These are phyloP conservation scores for Moelleriella libera DNA, from an alignment of 2,329 filamentous ascomycete genomes.

Conservation along the genomic window DNA sequence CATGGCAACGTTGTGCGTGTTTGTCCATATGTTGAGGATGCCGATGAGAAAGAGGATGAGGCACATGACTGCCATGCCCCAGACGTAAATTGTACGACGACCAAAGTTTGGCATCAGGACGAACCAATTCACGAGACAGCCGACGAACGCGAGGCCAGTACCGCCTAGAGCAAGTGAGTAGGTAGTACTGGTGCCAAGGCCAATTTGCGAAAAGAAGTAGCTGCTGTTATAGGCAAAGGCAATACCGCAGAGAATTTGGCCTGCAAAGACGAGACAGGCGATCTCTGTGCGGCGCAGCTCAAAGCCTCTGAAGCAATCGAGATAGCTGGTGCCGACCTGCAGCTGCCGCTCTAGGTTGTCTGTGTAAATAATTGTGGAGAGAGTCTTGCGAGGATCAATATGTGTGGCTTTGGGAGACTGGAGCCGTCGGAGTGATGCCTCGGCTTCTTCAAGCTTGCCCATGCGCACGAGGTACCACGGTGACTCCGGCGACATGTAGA, in stretches of 20 bases:
- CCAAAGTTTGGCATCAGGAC: conserved; percentile 25
- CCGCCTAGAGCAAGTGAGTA: conserved; percentile 23
- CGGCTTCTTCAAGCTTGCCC: conserved; percentile 17
- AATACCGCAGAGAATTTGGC: conserved; percentile 18
- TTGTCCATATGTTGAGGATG: conserved; percentile 17
- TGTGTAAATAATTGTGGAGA: conserved; percentile 28
- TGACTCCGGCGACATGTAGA: conserved; percentile 30
- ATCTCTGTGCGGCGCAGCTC: conserved; percentile 28
- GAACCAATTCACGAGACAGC: conserved; percentile 28
- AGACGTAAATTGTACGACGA: conserved; percentile 27
- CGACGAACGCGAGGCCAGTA: conserved; percentile 25
- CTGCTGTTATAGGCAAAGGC: conserved; percentile 25
- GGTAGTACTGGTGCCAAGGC: conserved; percentile 11
- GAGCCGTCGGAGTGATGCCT: conserved; percentile 17
- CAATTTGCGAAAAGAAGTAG: conserved; percentile 25
- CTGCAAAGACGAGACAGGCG: conserved; percentile 23
- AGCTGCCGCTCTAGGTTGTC: conserved; percentile 6
- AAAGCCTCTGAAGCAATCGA: conserved; percentile 26
- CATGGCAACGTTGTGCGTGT: conserved; percentile 14
- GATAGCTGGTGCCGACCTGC: conserved; percentile 18
- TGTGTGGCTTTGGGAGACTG: conserved; percentile 11
- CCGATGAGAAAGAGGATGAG: conserved; percentile 25
- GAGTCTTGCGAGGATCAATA: conserved; percentile 16
- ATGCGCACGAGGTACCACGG: conserved; percentile 28
- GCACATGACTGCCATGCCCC: conserved; percentile 26